A percentile compares a stretch with the other conserved stretches of the same genome.
These are phyloP conservation scores for Globisporangium ultimum DNA, from an alignment of 352 stramenopile species.

Conservation along the genomic window DNA sequence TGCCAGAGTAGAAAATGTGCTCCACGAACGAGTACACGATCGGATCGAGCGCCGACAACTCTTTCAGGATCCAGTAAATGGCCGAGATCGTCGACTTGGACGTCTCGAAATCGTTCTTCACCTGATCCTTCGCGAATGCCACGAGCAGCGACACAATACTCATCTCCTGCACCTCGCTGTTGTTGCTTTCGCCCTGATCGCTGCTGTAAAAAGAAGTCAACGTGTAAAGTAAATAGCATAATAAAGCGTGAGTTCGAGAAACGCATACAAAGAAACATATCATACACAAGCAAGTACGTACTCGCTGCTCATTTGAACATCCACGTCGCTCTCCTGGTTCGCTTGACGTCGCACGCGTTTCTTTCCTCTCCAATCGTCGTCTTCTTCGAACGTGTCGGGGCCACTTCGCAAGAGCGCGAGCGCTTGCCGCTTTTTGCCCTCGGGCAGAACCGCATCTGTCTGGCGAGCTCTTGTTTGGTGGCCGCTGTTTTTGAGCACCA, in stretches of 20 bases:
- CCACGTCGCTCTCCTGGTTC: slow-evolving; percentile 31
- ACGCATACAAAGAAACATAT: neutral
- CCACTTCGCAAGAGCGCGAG: slow-evolving; percentile 50
- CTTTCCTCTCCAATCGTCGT: slow-evolving; percentile 45
- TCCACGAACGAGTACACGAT: slow-evolving; percentile 53
- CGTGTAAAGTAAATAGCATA: neutral
- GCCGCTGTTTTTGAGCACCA: slow-evolving; percentile 51
- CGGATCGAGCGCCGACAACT: slow-evolving; percentile 48
- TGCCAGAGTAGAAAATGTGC: slow-evolving; percentile 56
- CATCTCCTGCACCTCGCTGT: slow-evolving; percentile 46
- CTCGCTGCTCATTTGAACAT: slow-evolving; percentile 75
- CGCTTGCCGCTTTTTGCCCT: slow-evolving; percentile 49
- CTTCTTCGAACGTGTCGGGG: slow-evolving; percentile 60
- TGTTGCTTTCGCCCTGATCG: slow-evolving; percentile 40
- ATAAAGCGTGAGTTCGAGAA: neutral
- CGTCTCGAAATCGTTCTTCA: slow-evolving; percentile 74
- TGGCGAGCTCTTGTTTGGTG: slow-evolving; percentile 13
- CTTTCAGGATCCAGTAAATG: slow-evolving; percentile 80
- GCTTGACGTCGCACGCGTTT: slow-evolving; percentile 68
- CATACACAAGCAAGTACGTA: slow-evolving; percentile 15
- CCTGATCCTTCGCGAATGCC: slow-evolving; percentile 56
- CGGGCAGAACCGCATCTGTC: slow-evolving; percentile 27
- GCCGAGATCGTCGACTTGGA: slow-evolving; percentile 76
- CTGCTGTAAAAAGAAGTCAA: slow-evolving; percentile 26
- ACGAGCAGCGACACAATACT: slow-evolving; percentile 66